Percentiles rank a stretch among this genome's conserved stretches.
phyloP scores from a whole-genome alignment of 2,329 filamentous ascomycete species.

The Domatiomyces globalis region DNA sequence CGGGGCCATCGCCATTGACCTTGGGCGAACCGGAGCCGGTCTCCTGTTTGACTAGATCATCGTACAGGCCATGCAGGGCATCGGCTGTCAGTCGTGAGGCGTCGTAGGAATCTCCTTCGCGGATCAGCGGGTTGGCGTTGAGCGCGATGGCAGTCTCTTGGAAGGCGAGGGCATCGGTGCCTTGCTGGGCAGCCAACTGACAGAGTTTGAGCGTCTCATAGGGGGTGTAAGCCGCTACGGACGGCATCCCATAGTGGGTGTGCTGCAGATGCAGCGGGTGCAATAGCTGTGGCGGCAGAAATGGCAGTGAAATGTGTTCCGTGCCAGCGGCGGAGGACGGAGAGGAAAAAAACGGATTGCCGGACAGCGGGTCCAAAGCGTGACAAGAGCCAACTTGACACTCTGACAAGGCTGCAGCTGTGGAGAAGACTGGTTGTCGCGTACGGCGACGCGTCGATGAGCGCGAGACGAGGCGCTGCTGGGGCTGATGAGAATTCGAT shows the following conservation, averaged over 20 bases:
- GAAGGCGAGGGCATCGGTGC: slow-evolving; percentile 53
- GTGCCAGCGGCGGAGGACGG: no score
- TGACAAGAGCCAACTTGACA: neutral
- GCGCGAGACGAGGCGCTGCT: no score
- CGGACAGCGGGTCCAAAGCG: neutral
- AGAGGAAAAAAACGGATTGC: neutral
- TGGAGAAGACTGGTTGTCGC: neutral
- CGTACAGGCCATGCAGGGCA: slow-evolving; percentile 64
- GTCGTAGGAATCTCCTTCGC: slow-evolving; percentile 57
- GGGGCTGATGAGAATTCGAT: neutral
- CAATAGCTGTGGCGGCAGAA: neutral
- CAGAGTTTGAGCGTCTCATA: slow-evolving; percentile 79
- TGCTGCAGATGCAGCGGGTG: neutral
- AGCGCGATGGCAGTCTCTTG: slow-evolving; percentile 59
- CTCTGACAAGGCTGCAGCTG: neutral
- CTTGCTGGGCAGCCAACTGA: slow-evolving; percentile 58
- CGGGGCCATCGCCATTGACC: slow-evolving; percentile 22
- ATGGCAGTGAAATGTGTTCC: neutral
- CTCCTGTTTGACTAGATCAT: slow-evolving; percentile 63
- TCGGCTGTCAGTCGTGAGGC: slow-evolving; percentile 59
- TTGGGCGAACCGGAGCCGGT: slow-evolving; percentile 21
- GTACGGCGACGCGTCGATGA: neutral
- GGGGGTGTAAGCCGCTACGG: slow-evolving; percentile 56
- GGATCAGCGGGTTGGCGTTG: slow-evolving; percentile 58
- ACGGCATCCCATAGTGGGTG: slow-evolving; percentile 37